phyloP scores from a whole-genome alignment of 2,329 filamentous ascomycete genomes.

The Simplicillium sp. region DNA sequence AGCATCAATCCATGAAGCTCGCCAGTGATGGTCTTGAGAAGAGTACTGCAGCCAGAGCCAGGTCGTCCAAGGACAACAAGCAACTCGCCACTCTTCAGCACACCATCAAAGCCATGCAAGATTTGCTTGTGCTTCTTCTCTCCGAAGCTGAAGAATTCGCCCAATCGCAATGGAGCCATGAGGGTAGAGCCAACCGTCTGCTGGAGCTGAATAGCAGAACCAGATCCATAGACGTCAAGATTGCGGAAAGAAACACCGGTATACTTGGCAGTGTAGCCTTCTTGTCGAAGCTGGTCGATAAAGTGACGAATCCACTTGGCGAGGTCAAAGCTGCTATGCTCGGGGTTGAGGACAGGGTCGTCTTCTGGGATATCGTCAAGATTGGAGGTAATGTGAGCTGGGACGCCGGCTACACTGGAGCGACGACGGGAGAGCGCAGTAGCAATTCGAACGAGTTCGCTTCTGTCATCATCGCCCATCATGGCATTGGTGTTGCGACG shows the following conservation, averaged over 20 bases:
- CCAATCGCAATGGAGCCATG: slow-evolving; percentile 44
- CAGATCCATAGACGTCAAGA: slow-evolving; percentile 57
- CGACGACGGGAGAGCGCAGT: slow-evolving; percentile 26
- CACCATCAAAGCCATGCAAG: slow-evolving; percentile 52
- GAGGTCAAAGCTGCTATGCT: slow-evolving; percentile 28
- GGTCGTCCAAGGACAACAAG: slow-evolving; percentile 60
- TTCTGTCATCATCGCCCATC: slow-evolving; percentile 22
- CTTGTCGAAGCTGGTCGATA: slow-evolving; percentile 35
- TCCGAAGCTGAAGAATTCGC: slow-evolving; percentile 41
- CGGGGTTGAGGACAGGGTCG: slow-evolving; percentile 26
- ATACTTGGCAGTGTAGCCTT: slow-evolving; percentile 41
- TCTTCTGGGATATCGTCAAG: slow-evolving; percentile 33
- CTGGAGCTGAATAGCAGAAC: slow-evolving; percentile 58
- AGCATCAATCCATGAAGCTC: slow-evolving; percentile 49
- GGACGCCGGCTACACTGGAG: slow-evolving; percentile 12
- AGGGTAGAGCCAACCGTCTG: slow-evolving; percentile 54
- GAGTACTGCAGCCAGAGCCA: slow-evolving; percentile 53
- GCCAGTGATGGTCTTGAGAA: slow-evolving; percentile 52
- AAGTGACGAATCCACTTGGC: slow-evolving; percentile 30
- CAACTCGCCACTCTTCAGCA: slow-evolving; percentile 56
- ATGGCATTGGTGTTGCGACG: slow-evolving; percentile 8
- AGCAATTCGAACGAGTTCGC: slow-evolving; percentile 28
- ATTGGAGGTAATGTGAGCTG: slow-evolving; percentile 27
- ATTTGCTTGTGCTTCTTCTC: slow-evolving; percentile 46
- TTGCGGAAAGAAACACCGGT: slow-evolving; percentile 57